Percentiles rank a stretch among this genome's conserved stretches.
These are phyloP conservation scores for Talaromyces sp. DNA, from an alignment of 2,329 filamentous ascomycete genomes.

Conservation along the genomic window DNA sequence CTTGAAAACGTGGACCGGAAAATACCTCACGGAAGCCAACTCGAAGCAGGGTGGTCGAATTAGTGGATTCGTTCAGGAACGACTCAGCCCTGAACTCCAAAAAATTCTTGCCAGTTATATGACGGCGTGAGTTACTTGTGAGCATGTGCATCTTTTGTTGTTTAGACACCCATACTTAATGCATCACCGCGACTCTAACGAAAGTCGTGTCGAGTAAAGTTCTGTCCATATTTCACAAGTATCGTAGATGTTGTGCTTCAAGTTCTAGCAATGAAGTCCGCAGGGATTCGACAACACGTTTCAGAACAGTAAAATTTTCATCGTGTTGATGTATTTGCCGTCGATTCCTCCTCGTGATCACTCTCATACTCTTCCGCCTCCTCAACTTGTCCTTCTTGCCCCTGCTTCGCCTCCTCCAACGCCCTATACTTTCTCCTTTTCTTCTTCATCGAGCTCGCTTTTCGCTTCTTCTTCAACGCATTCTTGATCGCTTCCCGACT, in stretches of 20 bases:
- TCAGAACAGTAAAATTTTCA: neutral
- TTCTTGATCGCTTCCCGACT: slow-evolving; percentile 79
- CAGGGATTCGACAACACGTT: neutral
- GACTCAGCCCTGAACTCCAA: slow-evolving; percentile 61
- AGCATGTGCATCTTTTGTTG: slow-evolving; percentile 6
- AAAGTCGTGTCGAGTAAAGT: neutral
- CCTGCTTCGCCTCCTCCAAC: slow-evolving; percentile 29
- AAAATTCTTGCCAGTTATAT: slow-evolving; percentile 49
- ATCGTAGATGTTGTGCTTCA: neutral
- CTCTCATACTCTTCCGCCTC: slow-evolving; percentile 6
- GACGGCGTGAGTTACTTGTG: slow-evolving; percentile 16
- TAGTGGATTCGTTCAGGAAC: slow-evolving; percentile 66
- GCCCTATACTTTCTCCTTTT: slow-evolving; percentile 43
- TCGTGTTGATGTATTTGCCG: neutral
- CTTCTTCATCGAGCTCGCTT: slow-evolving; percentile 45
- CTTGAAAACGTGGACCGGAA: slow-evolving; percentile 75
- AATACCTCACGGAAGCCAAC: slow-evolving; percentile 75
- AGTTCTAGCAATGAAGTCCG: neutral
- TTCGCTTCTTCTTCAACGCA: slow-evolving; percentile 67
- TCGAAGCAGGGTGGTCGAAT: slow-evolving; percentile 67
- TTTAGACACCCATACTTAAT: slow-evolving; percentile 10
- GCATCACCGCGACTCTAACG: neutral
- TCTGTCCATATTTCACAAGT: neutral
- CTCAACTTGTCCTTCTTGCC: slow-evolving; percentile 13
- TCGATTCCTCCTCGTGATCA: neutral